Base-by-base conservation (phyloP, 106 monocot genomes). In the Hemerocallis citrina region DNA sequence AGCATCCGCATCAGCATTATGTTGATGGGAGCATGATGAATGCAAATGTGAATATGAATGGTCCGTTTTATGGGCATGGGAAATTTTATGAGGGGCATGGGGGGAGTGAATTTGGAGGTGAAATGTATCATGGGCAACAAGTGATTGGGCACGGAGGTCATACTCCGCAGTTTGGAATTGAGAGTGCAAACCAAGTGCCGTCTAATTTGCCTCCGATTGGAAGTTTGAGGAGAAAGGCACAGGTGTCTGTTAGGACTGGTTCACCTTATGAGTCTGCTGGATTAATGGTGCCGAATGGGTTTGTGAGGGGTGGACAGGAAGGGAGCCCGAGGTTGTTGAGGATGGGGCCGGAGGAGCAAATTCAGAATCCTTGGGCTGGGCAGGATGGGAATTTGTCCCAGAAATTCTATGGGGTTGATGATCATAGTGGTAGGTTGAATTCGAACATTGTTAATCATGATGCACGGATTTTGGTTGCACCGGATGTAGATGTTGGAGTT, bases 201-300 rank as follows among this genome's bases (percentile, higher is more conserved):
- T 69, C 76, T 23, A 76, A 68, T 69, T 50, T 77, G 30, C 66
- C 79, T 23, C 81, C 77, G 3, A 67, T 83, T 68, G 79, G 65
- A 38, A 62, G 65, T 70, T 29, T 68, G 4, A 63, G 84, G 63
- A 78, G 77, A 38, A 71, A 62, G 30, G 39, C 38, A 33, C 79
- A 79, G 30, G 72, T 32, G 14, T 66, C 79, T 40, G 16, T 72
- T n/a, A 35, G 36, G 58, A 41, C 74, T 52, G 75, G 67, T 19
- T 25, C 77, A 51, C 66, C 67, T 3, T 74, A 75, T 73, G 85
- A 85, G 15, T 37, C 70, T 12, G 31, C 81, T 9, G 66, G 49
- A 13, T 25, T 64, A 24, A 62, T 74, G 57, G 66, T 36, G 3
- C 70, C 75, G 29, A 70, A 68, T 42, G 65, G 68, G 10, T 76